Percentiles rank a stretch among this genome's conserved stretches.
These are phyloP conservation scores for Conoideocrella luteorostrata DNA, from an alignment of 2,329 filamentous ascomycete species.

Conservation along the genomic window DNA sequence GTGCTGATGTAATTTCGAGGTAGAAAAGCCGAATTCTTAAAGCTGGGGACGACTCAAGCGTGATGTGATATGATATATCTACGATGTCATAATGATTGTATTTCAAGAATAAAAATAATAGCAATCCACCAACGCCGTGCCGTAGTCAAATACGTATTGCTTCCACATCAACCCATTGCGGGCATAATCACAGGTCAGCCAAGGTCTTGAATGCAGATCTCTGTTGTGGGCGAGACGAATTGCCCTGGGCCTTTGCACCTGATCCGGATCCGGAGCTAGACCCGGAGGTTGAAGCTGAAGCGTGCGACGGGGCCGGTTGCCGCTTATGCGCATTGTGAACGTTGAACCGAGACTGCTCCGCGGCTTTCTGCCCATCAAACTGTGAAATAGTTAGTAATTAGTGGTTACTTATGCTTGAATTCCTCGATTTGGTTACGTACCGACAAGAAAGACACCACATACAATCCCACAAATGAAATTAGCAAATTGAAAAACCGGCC, in stretches of 20 bases:
- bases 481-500: slow-evolving; percentile 32
- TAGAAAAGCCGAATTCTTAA: no score
- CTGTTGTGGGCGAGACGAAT: slow-evolving; percentile 19
- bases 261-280: slow-evolving; percentile 8
- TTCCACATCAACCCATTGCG: no score
- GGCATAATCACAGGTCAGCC: slow-evolving; percentile 49
- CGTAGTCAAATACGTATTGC: no score
- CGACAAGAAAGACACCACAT: slow-evolving; percentile 55
- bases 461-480: slow-evolving; percentile 52
- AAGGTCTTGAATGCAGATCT: slow-evolving; percentile 43
- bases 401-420: slow-evolving; percentile 7
- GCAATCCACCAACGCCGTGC: not conserved
- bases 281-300: not conserved
- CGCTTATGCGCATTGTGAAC: slow-evolving; percentile 29
- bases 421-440: slow-evolving; percentile 31
- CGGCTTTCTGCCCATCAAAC: slow-evolving; percentile 57
- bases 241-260: slow-evolving; percentile 13
- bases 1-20: no score
- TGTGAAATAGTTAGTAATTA: slow-evolving; percentile 24
- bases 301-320: slow-evolving; percentile 1
- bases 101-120: not conserved
- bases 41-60: not conserved
- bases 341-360: slow-evolving; percentile 55
- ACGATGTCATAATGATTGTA: no score
- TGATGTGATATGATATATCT: no score